Evolutionary conservation across 2,329 filamentous ascomycete genomes (phyloP), one percentile per base, ranked within the genome.

Genomic region (Apiospora malaysiana): DNA sequence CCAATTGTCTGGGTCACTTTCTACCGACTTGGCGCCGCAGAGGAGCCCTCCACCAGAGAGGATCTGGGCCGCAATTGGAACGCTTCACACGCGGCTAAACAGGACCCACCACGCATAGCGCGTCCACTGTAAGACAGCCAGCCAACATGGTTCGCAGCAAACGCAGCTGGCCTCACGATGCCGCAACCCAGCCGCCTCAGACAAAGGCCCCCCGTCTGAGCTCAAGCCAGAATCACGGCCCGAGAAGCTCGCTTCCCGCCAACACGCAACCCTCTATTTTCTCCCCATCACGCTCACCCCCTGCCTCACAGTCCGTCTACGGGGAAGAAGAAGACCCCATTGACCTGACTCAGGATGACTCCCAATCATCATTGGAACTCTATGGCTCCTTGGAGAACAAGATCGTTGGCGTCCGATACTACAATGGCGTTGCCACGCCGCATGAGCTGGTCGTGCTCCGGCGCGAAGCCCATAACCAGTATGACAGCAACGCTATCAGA

Each of bases 401-500:
- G 70, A 89, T 91, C 68, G 89, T 91, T 2, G 90, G 89, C 1
- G 75, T 80, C 18, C 73, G 77, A 67, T 79, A 87, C 77, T 92
- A 92, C 77, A 79, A 81, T 70, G 90, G 90, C 4, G 81, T 86
- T 72, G 89, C 89, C 18, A 90, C 84, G 12, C 75, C 83, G 18
- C 88, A 88, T 40, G 90, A 92, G 78, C 85, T 86, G 72, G 87
- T 92, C 4, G 77, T 89, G 70, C 78, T 90, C 66, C 83, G 83
- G 49, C 84, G 92, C 71, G 90, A 94, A 74, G 89, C 90, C 2
- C 74, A 77, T 2, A 94, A 94, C 74, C 69, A 84, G 74, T 93
- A 92, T 77, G 93, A 96, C 77, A 73, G 75, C 7, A 96, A 96
- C 81, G 94, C 94, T 0, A 94, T 97, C 71, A 88, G 90, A 6